A percentile compares a stretch with the other conserved stretches of the same genome.
These are phyloP conservation scores for Tuber microsphaerosporum DNA, from an alignment of 495 filamentous ascomycete species.

Conservation along the genomic window DNA sequence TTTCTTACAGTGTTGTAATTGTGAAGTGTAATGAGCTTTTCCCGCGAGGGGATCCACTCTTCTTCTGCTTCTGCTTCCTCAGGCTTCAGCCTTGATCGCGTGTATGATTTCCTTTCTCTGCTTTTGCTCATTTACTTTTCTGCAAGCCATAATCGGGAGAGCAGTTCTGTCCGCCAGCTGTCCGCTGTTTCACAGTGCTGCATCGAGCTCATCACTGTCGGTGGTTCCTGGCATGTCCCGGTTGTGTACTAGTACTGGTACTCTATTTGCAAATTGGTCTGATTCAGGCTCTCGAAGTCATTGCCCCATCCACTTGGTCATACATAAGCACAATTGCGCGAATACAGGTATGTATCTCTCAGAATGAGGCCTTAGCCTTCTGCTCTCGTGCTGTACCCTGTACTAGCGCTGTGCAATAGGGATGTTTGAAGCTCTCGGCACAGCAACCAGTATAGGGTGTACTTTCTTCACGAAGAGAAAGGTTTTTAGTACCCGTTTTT, in stretches of 20 bases:
- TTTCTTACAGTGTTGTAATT: background rate
- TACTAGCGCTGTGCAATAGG: background rate
- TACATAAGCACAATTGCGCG: background rate
- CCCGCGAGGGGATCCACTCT: background rate
- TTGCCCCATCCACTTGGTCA: background rate
- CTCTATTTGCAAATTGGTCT: background rate
- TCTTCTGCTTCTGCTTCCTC: background rate
- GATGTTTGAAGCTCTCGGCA: too few relatives aligned
- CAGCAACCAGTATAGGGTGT: too few relatives aligned
- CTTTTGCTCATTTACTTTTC: background rate
- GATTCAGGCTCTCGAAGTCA: background rate
- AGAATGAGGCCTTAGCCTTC: background rate
- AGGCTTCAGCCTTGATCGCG: background rate
- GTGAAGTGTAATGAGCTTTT: background rate
- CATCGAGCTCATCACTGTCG: background rate
- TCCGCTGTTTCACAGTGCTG: background rate
- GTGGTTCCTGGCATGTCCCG: background rate
- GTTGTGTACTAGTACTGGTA: background rate
- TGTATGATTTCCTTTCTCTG: background rate
- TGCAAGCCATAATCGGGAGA: background rate
- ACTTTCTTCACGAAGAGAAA: too few relatives aligned
- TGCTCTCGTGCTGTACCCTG: background rate
- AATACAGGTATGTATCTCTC: background rate
- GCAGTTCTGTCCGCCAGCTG: background rate
- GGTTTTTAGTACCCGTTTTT: too few relatives aligned